These are phyloP conservation scores for Oryza longistaminata DNA, from an alignment of 176 grass and related monocot species.

Conservation along the genomic window DNA sequence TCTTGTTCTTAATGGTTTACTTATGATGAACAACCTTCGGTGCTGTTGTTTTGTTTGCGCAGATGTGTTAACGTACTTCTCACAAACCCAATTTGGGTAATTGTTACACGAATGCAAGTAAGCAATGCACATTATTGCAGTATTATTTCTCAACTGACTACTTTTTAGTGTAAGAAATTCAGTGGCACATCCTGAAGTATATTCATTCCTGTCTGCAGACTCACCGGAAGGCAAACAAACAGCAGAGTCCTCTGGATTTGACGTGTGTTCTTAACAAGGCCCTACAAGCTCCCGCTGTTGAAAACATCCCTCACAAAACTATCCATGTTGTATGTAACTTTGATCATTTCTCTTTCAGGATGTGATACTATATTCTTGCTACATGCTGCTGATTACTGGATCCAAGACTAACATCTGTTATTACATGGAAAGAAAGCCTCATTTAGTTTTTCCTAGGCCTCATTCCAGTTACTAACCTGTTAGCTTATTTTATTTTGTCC, in stretches of 20 bases:
- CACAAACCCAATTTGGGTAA: constrained; percentile 95
- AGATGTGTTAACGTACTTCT: constrained; percentile 93
- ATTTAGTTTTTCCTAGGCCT: not conserved
- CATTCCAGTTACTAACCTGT: no score
- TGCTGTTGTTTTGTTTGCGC: constrained; percentile 29
- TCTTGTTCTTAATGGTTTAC: not conserved
- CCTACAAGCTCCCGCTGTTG: constrained; percentile 38
- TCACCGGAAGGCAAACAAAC: constrained; percentile 70
- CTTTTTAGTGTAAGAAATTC: constrained; percentile 11
- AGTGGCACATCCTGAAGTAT: constrained; percentile 1
- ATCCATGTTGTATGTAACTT: constrained; percentile 59
- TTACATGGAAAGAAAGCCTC: not conserved
- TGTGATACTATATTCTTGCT: not conserved
- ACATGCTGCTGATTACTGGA: not conserved
- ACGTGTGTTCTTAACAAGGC: constrained; percentile 46
- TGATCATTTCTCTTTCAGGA: constrained; percentile 2
- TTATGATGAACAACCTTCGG: not conserved
- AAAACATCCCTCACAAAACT: constrained; percentile 69
- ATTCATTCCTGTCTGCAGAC: constrained; percentile 56
- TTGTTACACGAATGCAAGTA: constrained; percentile 94
- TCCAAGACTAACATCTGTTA: not conserved
- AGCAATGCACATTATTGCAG: not conserved
- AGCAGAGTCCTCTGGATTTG: constrained; percentile 44
- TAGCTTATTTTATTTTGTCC: not conserved
- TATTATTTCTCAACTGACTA: not conserved